Conservation (phyloP, 345 rosid genomes). For the Hibiscus mutabilis region DNA sequence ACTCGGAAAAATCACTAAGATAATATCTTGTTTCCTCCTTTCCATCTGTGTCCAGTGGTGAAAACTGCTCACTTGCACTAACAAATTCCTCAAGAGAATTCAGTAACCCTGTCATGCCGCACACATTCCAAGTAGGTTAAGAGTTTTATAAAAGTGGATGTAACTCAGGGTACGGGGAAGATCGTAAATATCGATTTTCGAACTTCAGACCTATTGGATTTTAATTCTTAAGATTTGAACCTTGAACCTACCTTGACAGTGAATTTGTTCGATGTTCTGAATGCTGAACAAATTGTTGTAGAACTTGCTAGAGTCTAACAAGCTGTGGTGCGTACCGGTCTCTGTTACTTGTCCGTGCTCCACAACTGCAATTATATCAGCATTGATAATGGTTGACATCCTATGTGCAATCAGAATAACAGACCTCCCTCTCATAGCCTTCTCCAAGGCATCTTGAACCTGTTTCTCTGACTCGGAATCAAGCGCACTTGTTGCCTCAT, state of each 20-base stretch:
- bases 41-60: constrained; percentile 7
- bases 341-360: constrained; percentile 49
- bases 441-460: constrained; percentile 55
- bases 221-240: not conserved
- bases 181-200: no score
- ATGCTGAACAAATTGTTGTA: constrained; percentile 34
- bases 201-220: not conserved
- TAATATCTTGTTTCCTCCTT: constrained; percentile 6
- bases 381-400: constrained; percentile 48
- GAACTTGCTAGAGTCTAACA: constrained; percentile 30
- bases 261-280: constrained; percentile 32
- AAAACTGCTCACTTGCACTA: constrained; percentile 9
- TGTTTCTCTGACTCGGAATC: constrained; percentile 51
- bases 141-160: not conserved
- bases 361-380: constrained; percentile 48
- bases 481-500: constrained; percentile 72
- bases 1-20: constrained; percentile 9
- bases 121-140: not conserved
- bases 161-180: no score
- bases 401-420: constrained; percentile 54
- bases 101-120: constrained; percentile 19
- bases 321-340: constrained; percentile 46
- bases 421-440: constrained; percentile 47
- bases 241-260: constrained; percentile 29
- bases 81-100: constrained; percentile 7